Base-by-base conservation (phyloP, 2,329 filamentous ascomycete species). In the Ophiocordyceps sinensis region DNA sequence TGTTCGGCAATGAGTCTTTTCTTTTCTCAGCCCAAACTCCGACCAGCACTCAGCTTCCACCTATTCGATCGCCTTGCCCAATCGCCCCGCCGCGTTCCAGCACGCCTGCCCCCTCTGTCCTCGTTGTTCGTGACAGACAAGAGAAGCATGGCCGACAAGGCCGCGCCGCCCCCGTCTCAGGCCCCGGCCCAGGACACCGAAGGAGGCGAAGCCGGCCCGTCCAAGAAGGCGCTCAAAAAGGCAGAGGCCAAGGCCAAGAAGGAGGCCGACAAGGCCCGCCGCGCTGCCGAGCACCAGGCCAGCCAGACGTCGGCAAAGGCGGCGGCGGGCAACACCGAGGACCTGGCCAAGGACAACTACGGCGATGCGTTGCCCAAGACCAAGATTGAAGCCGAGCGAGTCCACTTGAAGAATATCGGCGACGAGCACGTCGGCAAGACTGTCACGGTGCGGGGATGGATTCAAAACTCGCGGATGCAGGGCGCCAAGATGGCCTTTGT, bases 401-500 rank as follows among this genome's bases (percentile, higher is more conserved):
- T 78, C 44, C 64, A 77, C 43, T 68, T 94, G 32, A 70, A 72
- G 43, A 66, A 71, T 39, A 64, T 93, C n/a, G 62, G 67, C 41
- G 77, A 85, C 38, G 65, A 72, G 41, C 66, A 82, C 58, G 63
- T 79, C 36, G 82, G 77, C 52, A 78, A 84, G 65, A 75, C 76
- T 28, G 73, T 95, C 50, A 79, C 77, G 36, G 71, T 95, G 53
- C 75, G 86, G 31, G 85, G 77, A 28, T 85, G 84, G 68, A 73
- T 95, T 32, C 85, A 94, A 60, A 95, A 94, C 66, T 77, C 83
- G 28, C 77, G 89, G 49, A 79, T 82, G 52, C 89, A 96, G 66
- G 81, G 83, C 45, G 86, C 87, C 50, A 95, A 94, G 70, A 82
- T 95, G 67, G 82, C 79, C 35, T 95, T 95, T 65, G 65, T 95